Percentiles rank a stretch among this genome's conserved stretches.
Evolutionary conservation across 2,329 filamentous ascomycete genomes (phyloP).

Genomic region (Fusarium protoensiforme): DNA sequence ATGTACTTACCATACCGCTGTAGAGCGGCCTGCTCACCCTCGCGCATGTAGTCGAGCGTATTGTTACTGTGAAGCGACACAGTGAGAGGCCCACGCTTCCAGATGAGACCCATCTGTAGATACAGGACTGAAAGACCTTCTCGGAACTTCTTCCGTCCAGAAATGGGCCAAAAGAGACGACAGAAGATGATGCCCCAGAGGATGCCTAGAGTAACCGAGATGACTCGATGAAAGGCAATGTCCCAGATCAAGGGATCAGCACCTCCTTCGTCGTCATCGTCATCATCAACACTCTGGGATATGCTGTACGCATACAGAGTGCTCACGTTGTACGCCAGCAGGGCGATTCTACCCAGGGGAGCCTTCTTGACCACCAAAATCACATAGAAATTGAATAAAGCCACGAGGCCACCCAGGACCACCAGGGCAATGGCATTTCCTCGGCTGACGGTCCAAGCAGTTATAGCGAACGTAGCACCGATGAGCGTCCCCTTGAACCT

Average conservation of each 20-base stretch:
- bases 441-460: slow-evolving; percentile 80
- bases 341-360: slow-evolving; percentile 91
- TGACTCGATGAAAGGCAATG: slow-evolving; percentile 88
- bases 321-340: slow-evolving; percentile 95
- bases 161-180: slow-evolving; percentile 92
- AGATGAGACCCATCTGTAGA: slow-evolving; percentile 94
- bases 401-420: slow-evolving; percentile 83
- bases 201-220: slow-evolving; percentile 86
- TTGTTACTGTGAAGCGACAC: slow-evolving; percentile 72
- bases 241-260: slow-evolving; percentile 85
- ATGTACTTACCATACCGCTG: slow-evolving; percentile 73
- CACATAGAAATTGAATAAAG: slow-evolving; percentile 87
- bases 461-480: slow-evolving; percentile 79
- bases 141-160: slow-evolving; percentile 86
- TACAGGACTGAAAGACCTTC: slow-evolving; percentile 91
- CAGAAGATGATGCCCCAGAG: slow-evolving; percentile 94
- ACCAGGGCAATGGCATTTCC: slow-evolving; percentile 82
- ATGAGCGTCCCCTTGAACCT: slow-evolving; percentile 88
- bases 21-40: slow-evolving; percentile 88
- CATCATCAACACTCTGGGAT: slow-evolving; percentile 80
- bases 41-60: slow-evolving; percentile 79
- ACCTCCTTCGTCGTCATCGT: slow-evolving; percentile 90
- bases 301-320: slow-evolving; percentile 95
- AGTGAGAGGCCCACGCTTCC: slow-evolving; percentile 91
- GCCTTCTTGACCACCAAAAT: slow-evolving; percentile 87